Evolutionary conservation across 2,329 filamentous ascomycete species (phyloP), one percentile per base, ranked within the genome.

Genomic region (Dryadomyces sulphureus): DNA sequence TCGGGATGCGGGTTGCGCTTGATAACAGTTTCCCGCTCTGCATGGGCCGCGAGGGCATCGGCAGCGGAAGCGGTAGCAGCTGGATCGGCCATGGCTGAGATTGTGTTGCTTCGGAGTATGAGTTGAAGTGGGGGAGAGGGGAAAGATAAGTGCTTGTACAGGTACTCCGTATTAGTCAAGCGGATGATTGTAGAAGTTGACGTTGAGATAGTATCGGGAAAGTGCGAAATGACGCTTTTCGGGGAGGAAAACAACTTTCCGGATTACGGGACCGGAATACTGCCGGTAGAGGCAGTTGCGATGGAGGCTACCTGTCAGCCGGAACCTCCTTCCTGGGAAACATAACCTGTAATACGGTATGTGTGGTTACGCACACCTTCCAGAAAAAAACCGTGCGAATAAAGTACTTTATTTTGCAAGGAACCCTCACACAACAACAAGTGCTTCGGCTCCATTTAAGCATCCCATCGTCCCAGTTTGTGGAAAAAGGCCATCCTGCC

Each of bases 1-100:
- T 90, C 80, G 2, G 74, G 74, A 62, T 86, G 81, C 2, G 76
- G 77, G 60, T 82, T 84, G 58, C 77, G 75, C 58, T 78, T 66
- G 53, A 50, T 75, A 9, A 45, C 41, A 4, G 52, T 50, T 38
- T 55, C 56, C 49, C 47, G 34, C 32, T 47, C 47, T 7, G 40
- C 39, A 42, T 43, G 45, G 12, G 41, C 47, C 1, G 41, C 43
- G 21, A 52, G 45, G 2, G 35, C 48, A 2, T 46, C 45, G 2
- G 39, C 35, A 7, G 21, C 21, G 16, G 17, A 2, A 6, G 41
- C 7, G 19, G 12, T 19, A 17, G 38, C n/a, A 8, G 21, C 38
- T 14, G 38, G 34, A 36, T 17, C n/a, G n/a, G 34, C 34, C 34
- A 36, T 36, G 34, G 16, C 7, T n/a, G 34, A n/a, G n/a, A n/a